Evolutionary conservation across 257 asterid species (phyloP), one percentile per base, ranked within the genome.

Genomic region (Solanum microdontum): DNA sequence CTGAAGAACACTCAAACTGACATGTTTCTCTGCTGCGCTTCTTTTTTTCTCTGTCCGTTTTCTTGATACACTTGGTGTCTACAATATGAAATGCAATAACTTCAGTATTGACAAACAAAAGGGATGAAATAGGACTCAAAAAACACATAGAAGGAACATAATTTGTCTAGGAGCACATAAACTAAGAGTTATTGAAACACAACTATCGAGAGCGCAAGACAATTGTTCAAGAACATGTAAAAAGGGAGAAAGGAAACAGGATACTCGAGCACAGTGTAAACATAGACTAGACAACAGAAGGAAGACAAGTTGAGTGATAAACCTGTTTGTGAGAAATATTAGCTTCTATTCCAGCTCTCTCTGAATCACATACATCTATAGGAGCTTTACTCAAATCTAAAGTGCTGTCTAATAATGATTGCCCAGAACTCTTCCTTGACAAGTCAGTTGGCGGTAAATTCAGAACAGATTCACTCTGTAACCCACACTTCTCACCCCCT

Each of bases 1-100:
- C 64, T 94, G 98, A 89, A 97, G 97, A 87, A 94, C 98, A 87
- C 94, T 91, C 87, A 95, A 89, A 90, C 98, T 95, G 39, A 97
- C 98, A 87, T 92, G 94, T 90, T 97, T 97, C 90, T 97, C 98
- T 37, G 98, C 92, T n/a, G 96, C 91, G 76, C 91, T 93, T 84
- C 95, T 91, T 91, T 93, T 94, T 92, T 93, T 95, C 87, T 93
- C 96, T 76, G 45, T 87, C 48, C 84, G 92, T 88, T 91, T 93
- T 87, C 87, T 92, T 33, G 92, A 58, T 86, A 88, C 92, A 85
- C 39, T 82, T 74, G 14, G 36, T 43, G 37, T 79, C 84, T 79
- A 45, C 64, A 43, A 26, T 8, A 43, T 43, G 36, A 26, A 43
- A 26, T 14, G 64, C 37, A 79, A 79, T 79, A 43, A 43, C 84